Evolutionary conservation across 352 stramenopile species (phyloP).

Genomic region (Phytopythium ostracodes): DNA sequence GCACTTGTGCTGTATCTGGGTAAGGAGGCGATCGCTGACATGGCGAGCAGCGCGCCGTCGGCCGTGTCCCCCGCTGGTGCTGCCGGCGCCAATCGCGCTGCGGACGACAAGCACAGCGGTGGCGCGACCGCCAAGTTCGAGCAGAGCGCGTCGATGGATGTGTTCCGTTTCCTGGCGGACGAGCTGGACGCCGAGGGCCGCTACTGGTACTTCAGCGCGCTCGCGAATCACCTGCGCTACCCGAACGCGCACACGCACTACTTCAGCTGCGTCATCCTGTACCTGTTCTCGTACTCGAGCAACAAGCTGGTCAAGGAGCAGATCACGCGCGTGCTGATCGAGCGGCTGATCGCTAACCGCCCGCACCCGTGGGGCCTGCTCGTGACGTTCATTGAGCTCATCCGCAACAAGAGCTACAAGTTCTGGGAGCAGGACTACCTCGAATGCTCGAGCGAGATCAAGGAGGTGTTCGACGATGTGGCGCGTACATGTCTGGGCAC

Average conservation of each 20-base stretch:
- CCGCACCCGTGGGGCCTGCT: conserved; percentile 98
- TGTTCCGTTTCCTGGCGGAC: conserved; percentile 96
- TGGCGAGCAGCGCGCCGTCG: conserved; percentile 42
- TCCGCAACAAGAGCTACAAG: conserved; percentile 99
- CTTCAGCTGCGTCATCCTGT: conserved; percentile 98
- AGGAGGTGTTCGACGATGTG: conserved; percentile 98
- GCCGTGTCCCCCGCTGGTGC: conserved; percentile 7
- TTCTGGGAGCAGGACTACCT: conserved; percentile 99
- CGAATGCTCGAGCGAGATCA: conserved; percentile 98
- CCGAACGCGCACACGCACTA: conserved; percentile 99
- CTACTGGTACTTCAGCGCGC: conserved; percentile 98
- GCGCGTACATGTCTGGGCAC: conserved; percentile 92
- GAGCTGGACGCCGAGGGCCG: conserved; percentile 93
- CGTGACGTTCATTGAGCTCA: conserved; percentile 99
- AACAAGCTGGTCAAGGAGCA: conserved; percentile 97
- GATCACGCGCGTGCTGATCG: conserved; percentile 97
- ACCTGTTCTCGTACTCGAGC: conserved; percentile 97
- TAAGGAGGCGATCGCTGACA: conserved; percentile 82
- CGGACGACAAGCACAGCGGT: conserved; percentile 27
- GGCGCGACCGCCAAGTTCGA: conserved; percentile 69
- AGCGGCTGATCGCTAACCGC: conserved; percentile 98
- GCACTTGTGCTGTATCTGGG: conserved; percentile 83
- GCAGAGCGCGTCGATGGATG: conserved; percentile 86
- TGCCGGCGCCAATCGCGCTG: conserved; percentile 3
- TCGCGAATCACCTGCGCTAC: conserved; percentile 99